Evolutionary conservation across 2,329 filamentous ascomycete species (phyloP).

Genomic region (Ambrosiella xylebori): DNA sequence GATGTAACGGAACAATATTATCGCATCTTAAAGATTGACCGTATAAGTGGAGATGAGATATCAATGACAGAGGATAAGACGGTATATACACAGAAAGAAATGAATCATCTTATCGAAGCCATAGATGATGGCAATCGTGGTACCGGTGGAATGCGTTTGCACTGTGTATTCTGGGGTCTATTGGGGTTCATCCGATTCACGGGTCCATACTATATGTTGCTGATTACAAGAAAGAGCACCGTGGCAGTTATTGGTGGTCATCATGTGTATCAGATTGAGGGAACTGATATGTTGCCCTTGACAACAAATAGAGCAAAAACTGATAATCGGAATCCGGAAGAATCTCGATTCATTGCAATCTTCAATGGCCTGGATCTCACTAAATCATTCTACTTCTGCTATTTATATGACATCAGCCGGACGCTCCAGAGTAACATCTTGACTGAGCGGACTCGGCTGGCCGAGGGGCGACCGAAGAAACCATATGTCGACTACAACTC

Average conservation of each 20-base stretch:
- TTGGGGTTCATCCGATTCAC: conserved; percentile 94
- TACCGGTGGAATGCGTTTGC: conserved; percentile 75
- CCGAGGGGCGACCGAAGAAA: conserved; percentile 22
- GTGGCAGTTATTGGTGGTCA: conserved; percentile 93
- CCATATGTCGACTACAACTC: conserved; percentile 38
- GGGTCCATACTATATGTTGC: conserved; percentile 87
- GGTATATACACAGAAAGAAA: conserved; percentile 79
- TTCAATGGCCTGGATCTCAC: conserved; percentile 82
- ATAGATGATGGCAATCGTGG: conserved; percentile 90
- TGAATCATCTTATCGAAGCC: conserved; percentile 80
- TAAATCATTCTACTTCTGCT: conserved; percentile 93
- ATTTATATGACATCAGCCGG: conserved; percentile 88
- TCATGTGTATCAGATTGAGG: conserved; percentile 89
- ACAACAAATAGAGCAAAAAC: conserved; percentile 59
- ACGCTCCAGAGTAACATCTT: conserved; percentile 87
- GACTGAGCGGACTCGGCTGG: conserved; percentile 54
- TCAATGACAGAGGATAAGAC: conserved; percentile 87
- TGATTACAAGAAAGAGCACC: conserved; percentile 90
- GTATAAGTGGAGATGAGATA: conserved; percentile 62
- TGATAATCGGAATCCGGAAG: conserved; percentile 69
- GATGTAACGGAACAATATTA: conserved; percentile 81
- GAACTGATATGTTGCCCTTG: conserved; percentile 76
- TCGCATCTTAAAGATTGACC: conserved; percentile 85
- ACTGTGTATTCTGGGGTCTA: conserved; percentile 82
- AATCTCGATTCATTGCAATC: conserved; percentile 74